These are phyloP conservation scores for Huiozyma naganishii DNA, from an alignment of 805 yeast genomes.

Conservation along the genomic window DNA sequence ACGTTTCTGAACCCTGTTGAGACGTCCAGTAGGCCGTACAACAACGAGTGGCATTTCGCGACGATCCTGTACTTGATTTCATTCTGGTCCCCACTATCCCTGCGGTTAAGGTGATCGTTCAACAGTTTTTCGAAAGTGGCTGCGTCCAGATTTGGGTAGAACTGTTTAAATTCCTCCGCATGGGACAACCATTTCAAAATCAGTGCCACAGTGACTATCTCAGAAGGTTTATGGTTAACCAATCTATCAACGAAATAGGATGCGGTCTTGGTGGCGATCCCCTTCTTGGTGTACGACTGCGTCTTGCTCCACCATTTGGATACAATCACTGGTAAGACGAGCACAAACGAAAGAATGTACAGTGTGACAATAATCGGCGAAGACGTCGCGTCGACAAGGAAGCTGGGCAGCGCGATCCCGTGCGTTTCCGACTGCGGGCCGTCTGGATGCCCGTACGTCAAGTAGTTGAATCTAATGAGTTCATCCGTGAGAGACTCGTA, in stretches of 20 bases:
- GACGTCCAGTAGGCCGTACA: constrained; percentile 67
- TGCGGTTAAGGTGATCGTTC: constrained; percentile 48
- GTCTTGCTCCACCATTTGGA: constrained; percentile 86
- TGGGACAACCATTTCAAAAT: constrained; percentile 49
- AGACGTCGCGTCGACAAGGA: constrained; percentile 72
- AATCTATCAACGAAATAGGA: constrained; percentile 58
- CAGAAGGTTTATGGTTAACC: constrained; percentile 65
- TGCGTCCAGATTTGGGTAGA: constrained; percentile 32
- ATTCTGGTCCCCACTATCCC: constrained; percentile 18
- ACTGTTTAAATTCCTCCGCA: constrained; percentile 52
- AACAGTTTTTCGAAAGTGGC: constrained; percentile 43
- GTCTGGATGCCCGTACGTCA: constrained; percentile 93
- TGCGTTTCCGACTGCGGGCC: constrained; percentile 86
- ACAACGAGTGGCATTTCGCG: constrained; percentile 50
- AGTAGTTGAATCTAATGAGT: constrained; percentile 64
- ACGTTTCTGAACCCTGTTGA: constrained; percentile 68
- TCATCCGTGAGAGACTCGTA: constrained; percentile 93
- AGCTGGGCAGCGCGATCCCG: constrained; percentile 92
- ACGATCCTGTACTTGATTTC: constrained; percentile 44
- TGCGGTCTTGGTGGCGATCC: constrained; percentile 79
- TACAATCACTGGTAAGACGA: constrained; percentile 69
- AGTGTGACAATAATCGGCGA: constrained; percentile 53
- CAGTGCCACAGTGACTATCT: constrained; percentile 43
- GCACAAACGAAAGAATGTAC: constrained; percentile 66
- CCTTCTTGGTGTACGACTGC: constrained; percentile 68